Evolutionary conservation across 2,329 filamentous ascomycete species (phyloP).

Genomic region (Pezicula radicicola): DNA sequence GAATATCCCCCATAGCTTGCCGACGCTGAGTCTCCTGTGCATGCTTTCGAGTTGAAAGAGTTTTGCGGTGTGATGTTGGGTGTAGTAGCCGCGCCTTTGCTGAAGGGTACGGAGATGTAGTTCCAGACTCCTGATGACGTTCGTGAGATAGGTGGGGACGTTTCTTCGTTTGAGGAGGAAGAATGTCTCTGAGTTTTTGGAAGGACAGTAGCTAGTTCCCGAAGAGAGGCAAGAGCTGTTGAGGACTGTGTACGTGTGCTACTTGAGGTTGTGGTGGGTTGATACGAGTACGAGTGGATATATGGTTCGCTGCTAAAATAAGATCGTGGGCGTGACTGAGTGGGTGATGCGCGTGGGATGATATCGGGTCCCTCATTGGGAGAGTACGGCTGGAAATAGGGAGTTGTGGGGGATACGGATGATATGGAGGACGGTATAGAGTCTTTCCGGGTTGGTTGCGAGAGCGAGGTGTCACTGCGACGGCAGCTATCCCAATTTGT

Average conservation of each 20-base stretch:
- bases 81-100: constrained; percentile 17
- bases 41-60: constrained; percentile 15
- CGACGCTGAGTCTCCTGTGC: constrained; percentile 10
- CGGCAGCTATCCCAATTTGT: constrained; percentile 18
- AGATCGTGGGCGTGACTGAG: constrained; percentile 54
- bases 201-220: constrained; percentile 24
- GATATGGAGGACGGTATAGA: constrained; percentile 17
- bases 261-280: constrained; percentile 31
- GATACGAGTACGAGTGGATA: constrained; percentile 31
- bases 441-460: constrained; percentile 9
- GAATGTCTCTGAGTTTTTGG: constrained; percentile 10
- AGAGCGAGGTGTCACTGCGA: constrained; percentile 20
- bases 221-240: constrained; percentile 22
- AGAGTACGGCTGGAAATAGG: constrained; percentile 37
- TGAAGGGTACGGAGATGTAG: constrained; percentile 25
- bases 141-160: constrained; percentile 12
- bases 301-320: constrained; percentile 48
- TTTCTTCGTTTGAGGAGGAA: constrained; percentile 5
- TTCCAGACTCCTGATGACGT: constrained; percentile 24
- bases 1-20: constrained; percentile 7
- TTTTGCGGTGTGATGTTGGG: constrained; percentile 20
- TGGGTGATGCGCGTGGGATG: constrained; percentile 61
- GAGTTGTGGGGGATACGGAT: constrained; percentile 28
- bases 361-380: constrained; percentile 56
- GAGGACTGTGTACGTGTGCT: constrained; percentile 10